These are phyloP conservation scores for Phylloporus sp. DNA, from an alignment of 768 basidiomycete species.

Conservation along the genomic window DNA sequence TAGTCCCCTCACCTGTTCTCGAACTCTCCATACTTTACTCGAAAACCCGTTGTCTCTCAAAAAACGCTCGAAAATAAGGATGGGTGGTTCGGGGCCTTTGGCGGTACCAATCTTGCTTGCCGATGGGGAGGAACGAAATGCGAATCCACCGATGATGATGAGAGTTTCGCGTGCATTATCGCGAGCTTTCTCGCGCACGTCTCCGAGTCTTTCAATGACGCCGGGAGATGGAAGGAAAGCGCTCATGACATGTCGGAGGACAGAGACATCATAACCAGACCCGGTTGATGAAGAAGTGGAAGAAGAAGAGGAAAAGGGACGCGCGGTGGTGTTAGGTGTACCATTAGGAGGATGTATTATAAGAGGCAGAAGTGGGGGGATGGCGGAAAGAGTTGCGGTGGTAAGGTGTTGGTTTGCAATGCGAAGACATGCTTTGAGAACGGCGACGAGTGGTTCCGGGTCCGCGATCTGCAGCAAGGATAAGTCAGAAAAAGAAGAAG, in stretches of 20 bases:
- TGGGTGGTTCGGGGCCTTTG: slow-evolving; percentile 66
- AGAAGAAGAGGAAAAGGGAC: slow-evolving; percentile 48
- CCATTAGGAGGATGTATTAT: slow-evolving; percentile 43
- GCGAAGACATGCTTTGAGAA: slow-evolving; percentile 71
- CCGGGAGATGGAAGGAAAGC: slow-evolving; percentile 74
- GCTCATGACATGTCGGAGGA: slow-evolving; percentile 61
- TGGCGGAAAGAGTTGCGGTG: slow-evolving; percentile 65
- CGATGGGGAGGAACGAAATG: slow-evolving; percentile 52
- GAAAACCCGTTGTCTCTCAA: slow-evolving; percentile 66
- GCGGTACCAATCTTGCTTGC: slow-evolving; percentile 43
- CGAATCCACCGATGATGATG: slow-evolving; percentile 68
- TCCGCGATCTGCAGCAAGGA: slow-evolving; percentile 55
- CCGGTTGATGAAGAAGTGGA: slow-evolving; percentile 43
- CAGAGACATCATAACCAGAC: slow-evolving; percentile 45
- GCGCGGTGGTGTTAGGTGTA: slow-evolving; percentile 23
- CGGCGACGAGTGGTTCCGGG: slow-evolving; percentile 60
- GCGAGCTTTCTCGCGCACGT: slow-evolving; percentile 63
- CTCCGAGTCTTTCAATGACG: slow-evolving; percentile 78
- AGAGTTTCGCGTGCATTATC: slow-evolving; percentile 71
- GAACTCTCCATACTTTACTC: slow-evolving; percentile 82
- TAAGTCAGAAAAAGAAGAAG: slow-evolving; percentile 12
- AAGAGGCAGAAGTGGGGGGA: slow-evolving; percentile 62
- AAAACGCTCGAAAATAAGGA: slow-evolving; percentile 64
- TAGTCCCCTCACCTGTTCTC: slow-evolving; percentile 67
- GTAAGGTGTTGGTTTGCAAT: slow-evolving; percentile 79